phyloP scores from a whole-genome alignment of 768 basidiomycete genomes.

The Sarcodon sp. region DNA sequence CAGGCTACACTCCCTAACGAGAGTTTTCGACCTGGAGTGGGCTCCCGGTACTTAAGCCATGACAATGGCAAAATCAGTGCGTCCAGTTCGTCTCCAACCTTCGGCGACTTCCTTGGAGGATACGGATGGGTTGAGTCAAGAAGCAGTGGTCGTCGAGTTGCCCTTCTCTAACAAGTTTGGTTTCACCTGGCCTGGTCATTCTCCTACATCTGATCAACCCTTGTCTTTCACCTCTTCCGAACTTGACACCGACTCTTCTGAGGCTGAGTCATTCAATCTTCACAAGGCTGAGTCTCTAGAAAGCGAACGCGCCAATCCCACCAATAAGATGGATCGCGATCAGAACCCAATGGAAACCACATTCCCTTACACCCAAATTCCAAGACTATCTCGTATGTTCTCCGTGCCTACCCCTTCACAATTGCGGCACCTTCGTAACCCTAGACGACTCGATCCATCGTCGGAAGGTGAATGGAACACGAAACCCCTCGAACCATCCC shows the following conservation, averaged over 20 bases:
- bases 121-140: constrained; percentile 26
- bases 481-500: constrained; percentile 11
- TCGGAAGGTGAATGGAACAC: constrained; percentile 10
- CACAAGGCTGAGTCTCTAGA: constrained; percentile 9
- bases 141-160: constrained; percentile 29
- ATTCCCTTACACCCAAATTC: constrained; percentile 13
- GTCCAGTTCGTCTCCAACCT: constrained; percentile 35
- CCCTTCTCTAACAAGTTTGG: constrained; percentile 43
- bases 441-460: constrained; percentile 25
- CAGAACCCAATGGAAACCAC: constrained; percentile 15
- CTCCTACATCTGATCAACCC: constrained; percentile 21
- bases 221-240: constrained; percentile 25
- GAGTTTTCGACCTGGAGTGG: too few relatives aligned
- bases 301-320: constrained; percentile 15
- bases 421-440: constrained; percentile 65
- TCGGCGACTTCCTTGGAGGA: constrained; percentile 17
- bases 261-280: constrained; percentile 5
- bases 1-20: too few relatives aligned
- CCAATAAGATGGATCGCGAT: constrained; percentile 15
- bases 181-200: constrained; percentile 42
- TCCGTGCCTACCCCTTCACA: constrained; percentile 75
- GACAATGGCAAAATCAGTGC: constrained; percentile 8
- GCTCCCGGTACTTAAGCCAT: too few relatives aligned
- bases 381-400: constrained; percentile 62
- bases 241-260: constrained; percentile 38